These are phyloP conservation scores for Ambrosiella cleistominuta DNA, from an alignment of 2,329 filamentous ascomycete genomes.

Conservation along the genomic window DNA sequence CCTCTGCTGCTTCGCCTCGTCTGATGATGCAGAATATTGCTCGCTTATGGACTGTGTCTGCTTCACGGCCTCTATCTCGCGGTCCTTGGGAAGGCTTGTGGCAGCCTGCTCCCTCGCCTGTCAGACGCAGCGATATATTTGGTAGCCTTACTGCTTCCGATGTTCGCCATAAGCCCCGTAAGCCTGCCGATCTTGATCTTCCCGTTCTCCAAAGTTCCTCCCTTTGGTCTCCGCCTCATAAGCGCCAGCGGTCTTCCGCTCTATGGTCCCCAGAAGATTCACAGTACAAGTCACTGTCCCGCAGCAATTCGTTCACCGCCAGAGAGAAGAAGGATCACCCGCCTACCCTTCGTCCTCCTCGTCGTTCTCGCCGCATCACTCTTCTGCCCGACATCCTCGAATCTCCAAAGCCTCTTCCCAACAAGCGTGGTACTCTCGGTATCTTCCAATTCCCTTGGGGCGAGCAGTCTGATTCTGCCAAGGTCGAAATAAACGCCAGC, in stretches of 20 bases:
- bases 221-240: conserved; percentile 22
- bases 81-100: conserved; percentile 9
- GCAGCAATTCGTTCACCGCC: conserved; percentile 11
- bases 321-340: conserved; percentile 23
- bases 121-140: conserved; percentile 8
- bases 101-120: conserved; percentile 9
- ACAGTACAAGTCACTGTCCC: not conserved
- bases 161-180: conserved; percentile 22
- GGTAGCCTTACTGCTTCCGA: conserved; percentile 18
- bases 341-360: conserved; percentile 33
- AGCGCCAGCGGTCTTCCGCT: conserved; percentile 14
- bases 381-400: conserved; percentile 45
- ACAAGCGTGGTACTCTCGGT: conserved; percentile 41
- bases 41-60: conserved; percentile 12
- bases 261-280: conserved; percentile 18
- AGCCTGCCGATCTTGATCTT: conserved; percentile 18
- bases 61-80: conserved; percentile 9
- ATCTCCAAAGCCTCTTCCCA: conserved; percentile 39
- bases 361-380: conserved; percentile 39
- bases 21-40: conserved; percentile 11
- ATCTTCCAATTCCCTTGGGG: conserved; percentile 52
- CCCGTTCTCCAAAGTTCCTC: conserved; percentile 20
- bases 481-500: conserved; percentile 21
- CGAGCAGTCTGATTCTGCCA: conserved; percentile 40
- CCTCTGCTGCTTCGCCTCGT: conserved; percentile 6